phyloP scores from a whole-genome alignment of 2,329 filamentous ascomycete species.

The Trichoderma pleuroti region DNA sequence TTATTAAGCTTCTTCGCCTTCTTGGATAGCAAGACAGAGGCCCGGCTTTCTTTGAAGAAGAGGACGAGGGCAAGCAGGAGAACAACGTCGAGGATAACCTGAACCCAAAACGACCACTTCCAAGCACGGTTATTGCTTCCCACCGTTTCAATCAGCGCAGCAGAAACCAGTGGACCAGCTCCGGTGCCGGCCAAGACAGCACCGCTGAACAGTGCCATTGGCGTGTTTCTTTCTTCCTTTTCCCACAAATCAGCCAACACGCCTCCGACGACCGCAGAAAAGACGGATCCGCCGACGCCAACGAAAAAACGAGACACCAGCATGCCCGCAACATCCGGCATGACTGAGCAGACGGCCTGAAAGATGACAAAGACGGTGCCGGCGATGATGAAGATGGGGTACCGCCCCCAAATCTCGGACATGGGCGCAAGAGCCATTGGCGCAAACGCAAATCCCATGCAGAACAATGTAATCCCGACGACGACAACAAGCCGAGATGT shows the following conservation, averaged over 20 bases:
- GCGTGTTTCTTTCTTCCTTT: conserved; percentile 74
- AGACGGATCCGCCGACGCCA: conserved; percentile 72
- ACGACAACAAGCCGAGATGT: conserved; percentile 64
- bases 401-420: conserved; percentile 81
- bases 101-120: conserved; percentile 89
- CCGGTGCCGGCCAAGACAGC: conserved; percentile 76
- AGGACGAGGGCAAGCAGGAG: conserved; percentile 59
- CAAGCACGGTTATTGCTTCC: conserved; percentile 49
- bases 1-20: conserved; percentile 71
- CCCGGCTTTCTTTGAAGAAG: conserved; percentile 79
- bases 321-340: conserved; percentile 67
- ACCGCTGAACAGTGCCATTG: conserved; percentile 87
- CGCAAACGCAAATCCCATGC: conserved; percentile 72
- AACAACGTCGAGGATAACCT: conserved; percentile 65
- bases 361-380: conserved; percentile 69
- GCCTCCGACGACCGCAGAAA: conserved; percentile 89
- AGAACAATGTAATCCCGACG: conserved; percentile 78
- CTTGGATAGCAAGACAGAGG: conserved; percentile 71
- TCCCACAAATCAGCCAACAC: conserved; percentile 85
- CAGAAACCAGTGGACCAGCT: conserved; percentile 67
- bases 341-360: conserved; percentile 70
- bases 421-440: conserved; percentile 89
- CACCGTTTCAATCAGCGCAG: conserved; percentile 63
- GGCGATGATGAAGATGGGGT: conserved; percentile 74
- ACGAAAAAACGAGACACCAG: conserved; percentile 71